Conservation (phyloP, 768 basidiomycete genomes). For the Rhodosporidiobolus sp. region DNA sequence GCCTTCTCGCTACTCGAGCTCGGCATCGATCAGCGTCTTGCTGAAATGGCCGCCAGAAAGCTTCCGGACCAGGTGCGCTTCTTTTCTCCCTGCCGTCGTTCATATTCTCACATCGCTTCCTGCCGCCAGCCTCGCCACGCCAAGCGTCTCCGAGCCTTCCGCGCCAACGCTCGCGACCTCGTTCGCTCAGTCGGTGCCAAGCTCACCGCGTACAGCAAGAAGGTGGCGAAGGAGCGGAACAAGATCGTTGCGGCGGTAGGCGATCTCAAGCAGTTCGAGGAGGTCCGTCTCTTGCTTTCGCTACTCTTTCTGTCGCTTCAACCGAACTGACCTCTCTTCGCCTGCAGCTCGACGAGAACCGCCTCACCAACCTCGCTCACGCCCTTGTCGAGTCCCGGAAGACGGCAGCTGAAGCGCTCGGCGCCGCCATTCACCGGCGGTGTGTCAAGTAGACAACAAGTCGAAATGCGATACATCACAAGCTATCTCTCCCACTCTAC, state of each 20-base stretch:
- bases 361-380: constrained; percentile 19
- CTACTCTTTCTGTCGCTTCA: neutral
- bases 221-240: constrained; percentile 32
- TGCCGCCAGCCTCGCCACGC: constrained; percentile 22
- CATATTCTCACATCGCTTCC: neutral
- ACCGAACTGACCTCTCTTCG: neutral
- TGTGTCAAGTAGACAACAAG: constrained; percentile 17
- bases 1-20: constrained; percentile 68
- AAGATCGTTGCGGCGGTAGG: constrained; percentile 19
- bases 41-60: constrained; percentile 11
- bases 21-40: constrained; percentile 23
- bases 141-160: constrained; percentile 32
- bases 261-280: constrained; percentile 8
- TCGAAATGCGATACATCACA: neutral
- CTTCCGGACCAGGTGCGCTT: constrained; percentile 28
- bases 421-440: constrained; percentile 22
- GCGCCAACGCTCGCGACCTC: constrained; percentile 26
- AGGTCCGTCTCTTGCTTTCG: neutral
- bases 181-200: constrained; percentile 15
- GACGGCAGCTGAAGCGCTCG: constrained; percentile 25
- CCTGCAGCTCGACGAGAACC: constrained; percentile 31
- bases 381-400: constrained; percentile 30
- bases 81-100: neutral
- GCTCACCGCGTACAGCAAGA: constrained; percentile 35
- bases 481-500: no score